phyloP scores from a whole-genome alignment of 257 asterid species.

The Solanum gandarillasii region DNA sequence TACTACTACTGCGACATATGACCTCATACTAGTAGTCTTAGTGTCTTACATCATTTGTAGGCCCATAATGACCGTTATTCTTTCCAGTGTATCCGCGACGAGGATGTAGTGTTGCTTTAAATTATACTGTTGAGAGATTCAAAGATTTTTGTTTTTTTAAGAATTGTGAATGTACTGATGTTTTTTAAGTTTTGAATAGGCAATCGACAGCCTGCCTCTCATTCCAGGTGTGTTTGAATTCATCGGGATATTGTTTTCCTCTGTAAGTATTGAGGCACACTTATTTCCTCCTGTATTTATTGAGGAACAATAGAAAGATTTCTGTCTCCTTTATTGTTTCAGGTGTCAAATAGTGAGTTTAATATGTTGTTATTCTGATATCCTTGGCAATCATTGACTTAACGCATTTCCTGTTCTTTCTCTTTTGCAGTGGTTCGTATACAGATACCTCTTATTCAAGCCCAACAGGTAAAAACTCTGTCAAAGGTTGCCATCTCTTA shows the following conservation, averaged over 20 bases:
- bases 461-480: slow-evolving; percentile 56
- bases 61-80: not conserved
- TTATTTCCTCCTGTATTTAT: not conserved
- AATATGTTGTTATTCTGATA: not conserved
- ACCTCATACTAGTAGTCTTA: not conserved
- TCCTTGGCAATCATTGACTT: slow-evolving; percentile 10
- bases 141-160: not conserved
- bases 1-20: not conserved
- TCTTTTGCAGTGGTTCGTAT: slow-evolving; percentile 74
- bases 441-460: slow-evolving; percentile 84
- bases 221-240: slow-evolving; percentile 69
- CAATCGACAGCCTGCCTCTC: slow-evolving; percentile 67
- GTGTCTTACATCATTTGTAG: not conserved
- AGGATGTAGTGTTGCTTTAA: not conserved
- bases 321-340: not conserved
- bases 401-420: not conserved
- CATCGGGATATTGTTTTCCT: slow-evolving; percentile 60
- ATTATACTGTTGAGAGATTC: not conserved
- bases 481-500: not conserved
- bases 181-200: slow-evolving; percentile 27
- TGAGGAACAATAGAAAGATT: not conserved
- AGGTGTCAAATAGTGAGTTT: not conserved
- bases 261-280: slow-evolving; percentile 39
- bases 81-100: not conserved
- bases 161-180: not conserved